Evolutionary conservation across 2,329 filamentous ascomycete species (phyloP), one percentile per base, ranked within the genome.

Genomic region (Hirsutella thompsonii): DNA sequence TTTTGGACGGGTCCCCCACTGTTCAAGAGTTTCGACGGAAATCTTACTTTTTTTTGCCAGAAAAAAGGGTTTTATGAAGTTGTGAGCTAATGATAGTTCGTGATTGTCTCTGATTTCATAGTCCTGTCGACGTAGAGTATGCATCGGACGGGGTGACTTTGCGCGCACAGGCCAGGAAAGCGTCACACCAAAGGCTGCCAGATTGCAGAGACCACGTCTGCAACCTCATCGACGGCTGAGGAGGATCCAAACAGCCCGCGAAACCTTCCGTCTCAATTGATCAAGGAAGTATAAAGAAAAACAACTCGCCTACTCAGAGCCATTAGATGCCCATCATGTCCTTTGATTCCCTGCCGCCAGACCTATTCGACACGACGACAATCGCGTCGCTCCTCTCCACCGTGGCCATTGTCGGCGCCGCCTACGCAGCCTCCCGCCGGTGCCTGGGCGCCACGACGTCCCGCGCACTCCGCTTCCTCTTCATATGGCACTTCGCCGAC

Each of bases 401-500:
- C 6, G 52, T 78, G 43, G 64, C 64, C 48, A 70, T 81, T 48
- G 61, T 64, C 44, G 53, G 59, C 40, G 54, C 63, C 42, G 72
- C 74, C 41, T 74, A 75, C 55, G 49, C 48, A 20, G 52, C 67
- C 19, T 78, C 75, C 9, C 63, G 63, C 23, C 51, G 47, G 38
- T 61, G 64, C 19, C 63, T 76, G 19, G 58, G 80, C 4, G 55
- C 63, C 16, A 54, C 67, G 1, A 67, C 77, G 10, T 62, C 73
- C 1, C 57, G 64, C 30, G 74, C 78, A 39, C 70, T 72, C 42
- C 86, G 88, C 46, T 66, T 84, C 56, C 79, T 95, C 48, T 94
- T 94, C 71, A 75, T 93, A 63, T 95, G 90, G 90, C 89, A 95
- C 66, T 74, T 85, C 30, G 93, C 94, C 64, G 89, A 95, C 60